phyloP scores from a whole-genome alignment of 768 basidiomycete species.

The Mrakia hoshinonis region DNA sequence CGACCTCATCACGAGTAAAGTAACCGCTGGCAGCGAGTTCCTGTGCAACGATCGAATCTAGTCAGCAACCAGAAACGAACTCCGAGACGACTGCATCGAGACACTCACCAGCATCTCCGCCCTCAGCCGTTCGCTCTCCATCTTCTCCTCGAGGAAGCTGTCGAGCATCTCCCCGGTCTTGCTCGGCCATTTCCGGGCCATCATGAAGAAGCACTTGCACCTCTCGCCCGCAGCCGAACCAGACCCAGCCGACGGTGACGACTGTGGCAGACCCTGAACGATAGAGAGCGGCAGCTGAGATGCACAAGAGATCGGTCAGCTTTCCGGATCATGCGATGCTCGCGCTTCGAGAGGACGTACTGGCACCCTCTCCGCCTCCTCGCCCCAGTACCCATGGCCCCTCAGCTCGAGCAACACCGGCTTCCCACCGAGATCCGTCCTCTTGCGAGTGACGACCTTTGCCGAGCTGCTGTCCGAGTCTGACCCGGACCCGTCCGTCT shows the following conservation, averaged over 20 bases:
- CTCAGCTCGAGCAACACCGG: constrained; percentile 27
- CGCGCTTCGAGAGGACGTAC: background rate
- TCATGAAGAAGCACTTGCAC: constrained; percentile 58
- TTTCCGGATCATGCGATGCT: too few relatives aligned
- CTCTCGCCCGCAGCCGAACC: constrained; percentile 1
- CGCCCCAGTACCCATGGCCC: constrained; percentile 29
- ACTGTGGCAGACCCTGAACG: background rate
- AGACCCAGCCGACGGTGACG: background rate
- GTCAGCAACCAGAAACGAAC: background rate
- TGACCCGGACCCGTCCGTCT: constrained; percentile 35
- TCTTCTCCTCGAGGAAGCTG: constrained; percentile 64
- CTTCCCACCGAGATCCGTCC: background rate
- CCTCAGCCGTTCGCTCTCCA: constrained; percentile 73
- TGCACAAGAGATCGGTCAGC: background rate
- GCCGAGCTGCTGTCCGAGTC: background rate
- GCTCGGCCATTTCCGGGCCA: constrained; percentile 68
- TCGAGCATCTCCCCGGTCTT: constrained; percentile 59
- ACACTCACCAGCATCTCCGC: constrained; percentile 44
- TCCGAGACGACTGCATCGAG: background rate
- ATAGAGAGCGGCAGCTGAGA: background rate
- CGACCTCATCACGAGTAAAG: background rate
- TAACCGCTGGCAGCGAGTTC: constrained; percentile 1
- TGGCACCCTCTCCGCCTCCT: constrained; percentile 26
- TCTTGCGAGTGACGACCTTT: background rate
- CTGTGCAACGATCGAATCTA: background rate